Percentiles rank a stretch among this genome's conserved stretches.
Conservation (phyloP, 352 stramenopile species). For the Globisporangium orthogonon region DNA sequence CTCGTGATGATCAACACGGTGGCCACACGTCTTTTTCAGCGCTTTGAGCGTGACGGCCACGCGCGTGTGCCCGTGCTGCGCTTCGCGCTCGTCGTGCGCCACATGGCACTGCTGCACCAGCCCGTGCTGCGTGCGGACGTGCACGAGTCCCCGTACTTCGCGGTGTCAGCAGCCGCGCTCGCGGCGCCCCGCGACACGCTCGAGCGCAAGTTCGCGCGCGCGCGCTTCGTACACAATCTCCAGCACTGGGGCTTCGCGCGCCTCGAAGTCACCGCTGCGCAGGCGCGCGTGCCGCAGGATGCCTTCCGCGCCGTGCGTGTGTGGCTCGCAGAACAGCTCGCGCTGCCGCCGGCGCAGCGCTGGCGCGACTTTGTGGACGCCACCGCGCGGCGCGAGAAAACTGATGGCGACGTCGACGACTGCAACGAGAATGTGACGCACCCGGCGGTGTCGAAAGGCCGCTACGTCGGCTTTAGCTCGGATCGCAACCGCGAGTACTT, state of each 20-base stretch:
- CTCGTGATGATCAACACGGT: conserved; percentile 81
- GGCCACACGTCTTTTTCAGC: conserved; percentile 31
- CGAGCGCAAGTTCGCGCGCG: conserved; percentile 42
- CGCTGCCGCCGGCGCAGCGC: conserved; percentile 36
- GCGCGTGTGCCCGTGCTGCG: conserved; percentile 48
- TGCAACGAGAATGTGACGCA: conserved; percentile 15
- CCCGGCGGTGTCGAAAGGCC: conserved; percentile 48
- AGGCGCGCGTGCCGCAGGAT: conserved; percentile 43
- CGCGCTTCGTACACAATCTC: conserved; percentile 68
- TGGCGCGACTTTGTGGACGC: conserved; percentile 74
- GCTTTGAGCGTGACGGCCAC: conserved; percentile 19
- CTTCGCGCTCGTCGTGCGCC: conserved; percentile 58
- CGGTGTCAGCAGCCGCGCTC: conserved; percentile 42
- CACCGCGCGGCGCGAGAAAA: conserved; percentile 3
- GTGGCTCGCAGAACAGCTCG: conserved; percentile 54
- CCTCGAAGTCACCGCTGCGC: conserved; percentile 53
- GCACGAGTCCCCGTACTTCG: conserved; percentile 60
- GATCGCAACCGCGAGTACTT: conserved; percentile 78
- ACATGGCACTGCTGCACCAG: conserved; percentile 44
- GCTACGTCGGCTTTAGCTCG: conserved; percentile 64
- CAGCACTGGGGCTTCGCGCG: conserved; percentile 65
- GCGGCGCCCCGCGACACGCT: conserved; percentile 24
- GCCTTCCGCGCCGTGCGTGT: conserved; percentile 54
- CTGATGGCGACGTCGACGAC: conserved; percentile 4
- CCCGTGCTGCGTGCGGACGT: conserved; percentile 39